Base-by-base conservation (phyloP, 148 eudicot species). In the Rheum nobile region DNA sequence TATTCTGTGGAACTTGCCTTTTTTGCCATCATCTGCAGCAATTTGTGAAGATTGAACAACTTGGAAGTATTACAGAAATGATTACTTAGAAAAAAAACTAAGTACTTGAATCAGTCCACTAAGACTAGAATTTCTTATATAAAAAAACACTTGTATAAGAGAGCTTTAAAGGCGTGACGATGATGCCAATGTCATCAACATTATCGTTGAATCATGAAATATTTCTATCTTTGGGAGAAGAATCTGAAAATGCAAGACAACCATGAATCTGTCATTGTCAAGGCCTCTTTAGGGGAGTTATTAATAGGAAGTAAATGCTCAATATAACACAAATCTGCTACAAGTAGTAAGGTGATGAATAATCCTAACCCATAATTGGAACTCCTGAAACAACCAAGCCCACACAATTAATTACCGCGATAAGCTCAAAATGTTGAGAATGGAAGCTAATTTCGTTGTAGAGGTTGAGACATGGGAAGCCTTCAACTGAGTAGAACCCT, bases 21-120 rank as follows among this genome's bases (percentile, higher is more conserved):
- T 34, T 65, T 65, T 41, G 70, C 70, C 70, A 32, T 65, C 70
- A 65, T 65, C 70, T 65, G 70, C 70, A 65, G 10, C 39, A 65
- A 26, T n/a, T n/a, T n/a, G n/a, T n/a, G n/a, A n/a, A n/a, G n/a
- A n/a, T n/a, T n/a, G n/a, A n/a, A n/a, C n/a, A n/a, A n/a, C n/a
- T n/a, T n/a, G 29, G 35, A 10, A 59, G 34, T 14, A 3, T 4
- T 14, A 5, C 17, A 17, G 21, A 4, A 46, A 16, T 46, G 50
- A 2, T 46, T 16, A 46, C 19, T 1, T 4, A 2, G 4, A 2
- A 35, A 35, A 35, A 35, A 41, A 41, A 41, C n/a, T n/a, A n/a
- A n/a, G n/a, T n/a, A n/a, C n/a, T n/a, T n/a, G n/a, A n/a, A n/a
- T n/a, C n/a, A n/a, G n/a, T 35, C 2, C 37, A 35, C 37, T 35